phyloP scores from a whole-genome alignment of 345 rosid species.

The Mercurialis annua region DNA sequence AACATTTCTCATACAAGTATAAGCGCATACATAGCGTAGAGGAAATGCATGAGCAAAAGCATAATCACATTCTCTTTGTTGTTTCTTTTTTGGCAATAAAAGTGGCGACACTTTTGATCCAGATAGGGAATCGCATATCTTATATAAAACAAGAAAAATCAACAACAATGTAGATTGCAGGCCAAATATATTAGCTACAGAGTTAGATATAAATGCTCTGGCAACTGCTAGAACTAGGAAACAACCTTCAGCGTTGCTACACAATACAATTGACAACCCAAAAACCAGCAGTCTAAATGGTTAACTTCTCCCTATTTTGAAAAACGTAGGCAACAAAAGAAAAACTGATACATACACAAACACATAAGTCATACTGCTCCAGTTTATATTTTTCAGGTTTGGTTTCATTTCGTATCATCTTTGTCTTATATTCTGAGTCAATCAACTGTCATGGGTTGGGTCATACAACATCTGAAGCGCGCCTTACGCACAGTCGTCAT shows the following conservation, averaged over 20 bases:
- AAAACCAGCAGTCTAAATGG: conserved; percentile 5
- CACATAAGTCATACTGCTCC: conserved; percentile 11
- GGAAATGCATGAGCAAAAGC: too few relatives aligned
- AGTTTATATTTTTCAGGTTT: conserved; percentile 4
- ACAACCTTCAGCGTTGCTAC: background rate
- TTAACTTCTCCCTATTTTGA: conserved; percentile 16
- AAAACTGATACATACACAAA: conserved; percentile 18
- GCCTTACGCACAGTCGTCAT: conserved; percentile 32
- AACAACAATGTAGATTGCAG: background rate
- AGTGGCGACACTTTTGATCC: too few relatives aligned
- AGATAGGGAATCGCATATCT: background rate
- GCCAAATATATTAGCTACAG: conserved; percentile 1
- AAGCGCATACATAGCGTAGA: too few relatives aligned
- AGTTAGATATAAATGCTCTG: background rate
- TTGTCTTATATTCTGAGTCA: conserved; percentile 12
- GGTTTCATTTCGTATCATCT: conserved; percentile 13
- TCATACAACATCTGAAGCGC: conserved; percentile 31
- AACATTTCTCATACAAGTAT: too few relatives aligned
- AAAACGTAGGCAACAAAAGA: background rate
- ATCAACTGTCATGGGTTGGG: conserved; percentile 31
- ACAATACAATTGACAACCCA: conserved; percentile 4
- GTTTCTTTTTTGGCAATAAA: too few relatives aligned
- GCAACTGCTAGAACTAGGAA: background rate
- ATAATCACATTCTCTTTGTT: too few relatives aligned
- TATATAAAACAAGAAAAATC: background rate